Percentiles rank a stretch among this genome's conserved stretches.
These are phyloP conservation scores for Phyllachora maydis DNA, from an alignment of 2,329 filamentous ascomycete genomes.

Conservation along the genomic window DNA sequence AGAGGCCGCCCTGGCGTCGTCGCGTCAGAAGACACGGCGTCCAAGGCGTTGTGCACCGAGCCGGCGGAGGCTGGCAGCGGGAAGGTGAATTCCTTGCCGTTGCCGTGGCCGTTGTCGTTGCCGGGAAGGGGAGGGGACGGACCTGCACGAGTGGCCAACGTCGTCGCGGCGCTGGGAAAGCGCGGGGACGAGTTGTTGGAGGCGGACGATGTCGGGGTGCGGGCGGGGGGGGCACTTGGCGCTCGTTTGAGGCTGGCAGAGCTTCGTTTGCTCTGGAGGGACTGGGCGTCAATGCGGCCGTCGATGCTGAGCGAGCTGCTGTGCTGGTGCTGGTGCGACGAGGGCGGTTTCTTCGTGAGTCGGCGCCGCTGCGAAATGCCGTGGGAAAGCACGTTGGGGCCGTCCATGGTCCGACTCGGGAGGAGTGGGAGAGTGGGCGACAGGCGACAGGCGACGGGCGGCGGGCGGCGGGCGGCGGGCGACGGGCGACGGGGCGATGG, in stretches of 20 bases:
- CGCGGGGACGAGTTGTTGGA: constrained; percentile 26
- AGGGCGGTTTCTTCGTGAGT: constrained; percentile 40
- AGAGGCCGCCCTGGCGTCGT: constrained; percentile 9
- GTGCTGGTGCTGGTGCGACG: constrained; percentile 16
- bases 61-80: too few species aligned
- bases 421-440: too few species aligned
- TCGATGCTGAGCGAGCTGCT: constrained; percentile 28
- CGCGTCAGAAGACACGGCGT: too few species aligned
- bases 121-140: constrained; percentile 9
- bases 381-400: too few species aligned
- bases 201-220: constrained; percentile 23
- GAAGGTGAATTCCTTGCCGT: too few species aligned
- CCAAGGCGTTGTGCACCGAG: too few species aligned
- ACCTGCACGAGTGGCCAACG: constrained; percentile 3
- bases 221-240: constrained; percentile 34
- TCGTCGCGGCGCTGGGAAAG: constrained; percentile 14
- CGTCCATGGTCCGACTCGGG: too few species aligned
- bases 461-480: too few species aligned
- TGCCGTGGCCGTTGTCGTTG: constrained; percentile 7
- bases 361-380: constrained; percentile 39
- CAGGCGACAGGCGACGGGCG: too few species aligned
- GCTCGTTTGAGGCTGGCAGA: constrained; percentile 39
- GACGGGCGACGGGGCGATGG: too few species aligned
- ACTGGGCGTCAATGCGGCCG: constrained; percentile 31
- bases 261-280: constrained; percentile 41